Conservation (phyloP, 2,329 filamentous ascomycete genomes). For the Hymenoscyphus salicellus region DNA sequence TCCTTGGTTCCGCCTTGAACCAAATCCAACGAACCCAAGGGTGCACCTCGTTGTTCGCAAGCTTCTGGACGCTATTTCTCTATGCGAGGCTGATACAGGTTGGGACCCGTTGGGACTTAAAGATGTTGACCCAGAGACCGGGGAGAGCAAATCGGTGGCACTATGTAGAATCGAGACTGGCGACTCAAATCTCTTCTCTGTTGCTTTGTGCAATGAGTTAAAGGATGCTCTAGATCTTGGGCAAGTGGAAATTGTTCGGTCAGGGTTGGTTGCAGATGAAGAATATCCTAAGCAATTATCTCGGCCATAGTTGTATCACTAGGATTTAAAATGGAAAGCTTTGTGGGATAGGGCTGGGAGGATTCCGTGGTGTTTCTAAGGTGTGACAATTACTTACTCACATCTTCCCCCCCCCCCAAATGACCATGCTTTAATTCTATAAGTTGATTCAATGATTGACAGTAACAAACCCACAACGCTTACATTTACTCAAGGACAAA, state of each 20-base stretch:
- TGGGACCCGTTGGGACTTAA: background rate
- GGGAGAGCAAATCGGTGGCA: background rate
- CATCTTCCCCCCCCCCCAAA: too few relatives aligned
- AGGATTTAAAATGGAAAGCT: background rate
- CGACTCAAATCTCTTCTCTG: background rate
- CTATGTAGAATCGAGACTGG: background rate
- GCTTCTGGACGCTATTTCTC: background rate
- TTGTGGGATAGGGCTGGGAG: background rate
- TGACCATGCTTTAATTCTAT: too few relatives aligned
- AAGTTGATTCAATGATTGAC: too few relatives aligned
- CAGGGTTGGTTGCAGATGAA: background rate
- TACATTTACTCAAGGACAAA: too few relatives aligned
- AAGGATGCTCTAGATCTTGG: background rate
- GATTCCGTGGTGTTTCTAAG: background rate
- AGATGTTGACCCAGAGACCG: background rate
- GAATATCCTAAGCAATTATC: background rate
- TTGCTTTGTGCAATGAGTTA: background rate
- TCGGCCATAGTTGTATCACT: background rate
- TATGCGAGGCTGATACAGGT: background rate
- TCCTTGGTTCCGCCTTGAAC: background rate
- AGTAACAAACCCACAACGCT: too few relatives aligned
- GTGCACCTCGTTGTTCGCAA: background rate
- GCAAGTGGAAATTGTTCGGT: background rate
- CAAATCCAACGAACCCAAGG: background rate
- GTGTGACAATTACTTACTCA: too few relatives aligned